These are phyloP conservation scores for Thozetella sp. DNA, from an alignment of 495 filamentous ascomycete genomes.

Conservation along the genomic window DNA sequence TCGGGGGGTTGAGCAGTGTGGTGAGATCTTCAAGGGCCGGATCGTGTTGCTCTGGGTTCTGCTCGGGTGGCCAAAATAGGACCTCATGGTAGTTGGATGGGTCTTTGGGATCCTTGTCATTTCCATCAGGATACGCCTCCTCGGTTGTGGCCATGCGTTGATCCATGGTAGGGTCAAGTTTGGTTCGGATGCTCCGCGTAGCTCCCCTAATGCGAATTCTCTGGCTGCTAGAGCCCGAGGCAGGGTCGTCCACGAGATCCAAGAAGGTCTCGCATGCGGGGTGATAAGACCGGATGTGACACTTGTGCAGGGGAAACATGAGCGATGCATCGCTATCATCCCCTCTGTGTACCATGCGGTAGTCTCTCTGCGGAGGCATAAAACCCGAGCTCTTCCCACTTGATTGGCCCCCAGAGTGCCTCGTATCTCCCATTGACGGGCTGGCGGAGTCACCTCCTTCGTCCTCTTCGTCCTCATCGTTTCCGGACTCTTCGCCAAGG, in stretches of 20 bases:
- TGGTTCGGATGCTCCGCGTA: conserved; percentile 48
- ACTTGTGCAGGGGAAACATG: conserved; percentile 58
- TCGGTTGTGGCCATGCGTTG: conserved; percentile 6
- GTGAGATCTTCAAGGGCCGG: conserved; percentile 46
- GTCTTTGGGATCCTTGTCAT: conserved; percentile 29
- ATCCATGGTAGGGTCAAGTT: conserved; percentile 42
- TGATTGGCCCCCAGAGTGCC: neutral
- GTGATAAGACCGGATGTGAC: conserved; percentile 62
- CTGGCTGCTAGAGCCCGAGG: conserved; percentile 27
- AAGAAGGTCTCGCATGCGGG: conserved; percentile 59
- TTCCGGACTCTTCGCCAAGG: neutral
- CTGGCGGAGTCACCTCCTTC: no score
- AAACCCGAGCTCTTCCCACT: neutral
- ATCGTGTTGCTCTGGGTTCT: conserved; percentile 27
- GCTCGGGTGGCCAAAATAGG: conserved; percentile 61
- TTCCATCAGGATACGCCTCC: conserved; percentile 6
- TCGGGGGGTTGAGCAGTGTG: conserved; percentile 58
- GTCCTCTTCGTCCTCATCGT: neutral
- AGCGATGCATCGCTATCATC: conserved; percentile 36
- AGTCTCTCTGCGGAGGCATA: conserved; percentile 8
- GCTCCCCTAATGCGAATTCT: conserved; percentile 29
- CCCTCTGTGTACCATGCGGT: conserved; percentile 27
- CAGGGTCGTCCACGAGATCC: conserved; percentile 66
- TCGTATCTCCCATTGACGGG: neutral
- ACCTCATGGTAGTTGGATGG: conserved; percentile 52